Percentiles rank a stretch among this genome's conserved stretches.
Conservation (phyloP, 495 filamentous ascomycete genomes). For the Penicillium lividum region DNA sequence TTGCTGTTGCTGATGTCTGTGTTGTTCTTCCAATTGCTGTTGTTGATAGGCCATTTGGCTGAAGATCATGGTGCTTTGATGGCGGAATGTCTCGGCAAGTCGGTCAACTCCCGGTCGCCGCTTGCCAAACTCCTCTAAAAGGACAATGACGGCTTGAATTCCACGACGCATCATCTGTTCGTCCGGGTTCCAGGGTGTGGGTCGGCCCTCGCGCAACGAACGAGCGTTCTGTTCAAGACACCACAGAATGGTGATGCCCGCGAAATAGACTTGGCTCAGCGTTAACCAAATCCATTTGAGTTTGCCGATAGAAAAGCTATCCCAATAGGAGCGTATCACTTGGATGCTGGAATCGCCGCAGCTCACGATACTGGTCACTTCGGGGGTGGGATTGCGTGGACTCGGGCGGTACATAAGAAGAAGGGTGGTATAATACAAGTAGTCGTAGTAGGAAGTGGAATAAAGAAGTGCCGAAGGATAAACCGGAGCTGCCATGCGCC, state of each 20-base stretch:
- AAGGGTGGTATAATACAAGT: slow-evolving; percentile 54
- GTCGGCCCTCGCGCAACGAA: slow-evolving; percentile 40
- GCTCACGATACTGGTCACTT: slow-evolving; percentile 43
- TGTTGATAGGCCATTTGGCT: slow-evolving; percentile 46
- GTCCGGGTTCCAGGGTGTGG: slow-evolving; percentile 45
- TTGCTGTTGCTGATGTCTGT: slow-evolving; percentile 25
- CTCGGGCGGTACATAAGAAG: slow-evolving; percentile 53
- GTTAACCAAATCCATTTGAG: slow-evolving; percentile 59
- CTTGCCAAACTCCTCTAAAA: slow-evolving; percentile 52
- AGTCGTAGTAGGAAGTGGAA: slow-evolving; percentile 51
- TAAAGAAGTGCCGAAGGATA: slow-evolving; percentile 47
- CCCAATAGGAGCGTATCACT: slow-evolving; percentile 53
- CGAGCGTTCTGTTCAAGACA: slow-evolving; percentile 50
- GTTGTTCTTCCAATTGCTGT: slow-evolving; percentile 30
- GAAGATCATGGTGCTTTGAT: slow-evolving; percentile 49
- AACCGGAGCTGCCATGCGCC: slow-evolving; percentile 41
- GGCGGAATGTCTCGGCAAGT: slow-evolving; percentile 46
- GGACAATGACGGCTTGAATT: slow-evolving; percentile 48
- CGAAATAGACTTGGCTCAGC: slow-evolving; percentile 54
- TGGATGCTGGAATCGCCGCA: slow-evolving; percentile 53
- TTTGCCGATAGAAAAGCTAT: slow-evolving; percentile 50
- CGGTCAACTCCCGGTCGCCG: slow-evolving; percentile 50
- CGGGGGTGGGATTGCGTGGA: slow-evolving; percentile 47
- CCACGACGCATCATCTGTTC: slow-evolving; percentile 48
- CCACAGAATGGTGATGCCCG: slow-evolving; percentile 52